Evolutionary conservation across 169 alveolate genomes (phyloP).

Genomic region (Cryptosporidium ryanae): DNA sequence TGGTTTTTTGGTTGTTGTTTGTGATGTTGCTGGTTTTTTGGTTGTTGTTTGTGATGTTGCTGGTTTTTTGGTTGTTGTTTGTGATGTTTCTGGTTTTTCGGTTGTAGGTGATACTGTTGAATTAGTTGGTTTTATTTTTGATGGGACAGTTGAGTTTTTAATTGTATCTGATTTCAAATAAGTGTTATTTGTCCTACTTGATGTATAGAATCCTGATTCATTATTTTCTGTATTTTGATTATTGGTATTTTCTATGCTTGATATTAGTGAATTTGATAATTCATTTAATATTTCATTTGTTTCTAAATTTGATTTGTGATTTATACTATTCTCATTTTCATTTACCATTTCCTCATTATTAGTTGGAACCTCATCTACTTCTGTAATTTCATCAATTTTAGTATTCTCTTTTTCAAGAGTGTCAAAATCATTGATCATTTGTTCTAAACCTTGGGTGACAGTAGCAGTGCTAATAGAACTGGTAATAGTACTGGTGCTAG

Average conservation of each 20-base stretch:
- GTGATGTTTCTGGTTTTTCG: not conserved
- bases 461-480: slow-evolving; percentile 25
- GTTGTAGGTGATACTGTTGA: not conserved
- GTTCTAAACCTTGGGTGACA: no score
- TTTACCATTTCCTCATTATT: no score
- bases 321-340: no score
- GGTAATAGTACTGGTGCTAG: not conserved
- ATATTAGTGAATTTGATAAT: not conserved
- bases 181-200: not conserved
- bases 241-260: not conserved
- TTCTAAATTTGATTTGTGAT: not conserved
- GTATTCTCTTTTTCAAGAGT: not conserved
- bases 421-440: not conserved
- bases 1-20: no score
- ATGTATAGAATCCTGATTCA: no score
- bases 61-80: no score
- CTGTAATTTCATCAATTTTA: not conserved
- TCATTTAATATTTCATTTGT: not conserved
- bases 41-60: not conserved
- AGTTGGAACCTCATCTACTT: no score
- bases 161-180: not conserved
- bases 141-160: not conserved
- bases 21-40: no score
- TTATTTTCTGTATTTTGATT: not conserved
- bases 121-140: slow-evolving; percentile 2